A percentile compares a stretch with the other conserved stretches of the same genome.
Conservation (phyloP, 169 alveolate genomes). For the Plasmodium inui region DNA sequence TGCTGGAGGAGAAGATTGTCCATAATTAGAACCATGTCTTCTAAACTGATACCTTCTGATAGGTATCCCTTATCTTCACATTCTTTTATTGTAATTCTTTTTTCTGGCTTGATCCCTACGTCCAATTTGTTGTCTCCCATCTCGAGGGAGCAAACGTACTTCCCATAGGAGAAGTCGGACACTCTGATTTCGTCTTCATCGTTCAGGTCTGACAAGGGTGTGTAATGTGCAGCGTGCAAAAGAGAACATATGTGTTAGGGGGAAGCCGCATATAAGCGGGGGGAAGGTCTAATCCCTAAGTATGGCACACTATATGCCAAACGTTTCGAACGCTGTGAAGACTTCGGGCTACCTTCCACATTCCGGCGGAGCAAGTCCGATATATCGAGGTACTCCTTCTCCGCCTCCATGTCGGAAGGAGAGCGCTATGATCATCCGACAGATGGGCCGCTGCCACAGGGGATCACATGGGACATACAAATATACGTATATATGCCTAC, state of each 20-base stretch:
- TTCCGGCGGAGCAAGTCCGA: constrained; percentile 28
- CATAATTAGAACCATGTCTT: constrained; percentile 42
- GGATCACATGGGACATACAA: background rate
- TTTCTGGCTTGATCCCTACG: constrained; percentile 65
- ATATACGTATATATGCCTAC: background rate
- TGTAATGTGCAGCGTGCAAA: background rate
- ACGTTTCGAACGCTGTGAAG: background rate
- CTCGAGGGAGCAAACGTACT: constrained; percentile 54
- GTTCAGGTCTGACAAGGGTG: constrained; percentile 7
- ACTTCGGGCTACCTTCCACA: constrained; percentile 26
- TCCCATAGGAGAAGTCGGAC: constrained; percentile 27
- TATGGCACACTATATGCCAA: background rate
- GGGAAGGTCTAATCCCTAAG: background rate
- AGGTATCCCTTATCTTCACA: constrained; percentile 57
- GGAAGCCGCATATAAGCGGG: background rate
- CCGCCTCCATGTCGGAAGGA: constrained; percentile 9
- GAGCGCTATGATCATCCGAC: background rate
- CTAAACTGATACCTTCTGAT: background rate
- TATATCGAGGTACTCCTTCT: constrained; percentile 6
- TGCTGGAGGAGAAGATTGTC: constrained; percentile 33
- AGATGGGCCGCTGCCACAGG: background rate
- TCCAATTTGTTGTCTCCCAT: constrained; percentile 61
- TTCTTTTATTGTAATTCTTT: constrained; percentile 49
- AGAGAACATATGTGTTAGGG: background rate
- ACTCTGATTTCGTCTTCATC: constrained; percentile 50